A percentile compares a stretch with the other conserved stretches of the same genome.
phyloP scores from a whole-genome alignment of 805 yeast genomes.

The Sungouiella thailandica region DNA sequence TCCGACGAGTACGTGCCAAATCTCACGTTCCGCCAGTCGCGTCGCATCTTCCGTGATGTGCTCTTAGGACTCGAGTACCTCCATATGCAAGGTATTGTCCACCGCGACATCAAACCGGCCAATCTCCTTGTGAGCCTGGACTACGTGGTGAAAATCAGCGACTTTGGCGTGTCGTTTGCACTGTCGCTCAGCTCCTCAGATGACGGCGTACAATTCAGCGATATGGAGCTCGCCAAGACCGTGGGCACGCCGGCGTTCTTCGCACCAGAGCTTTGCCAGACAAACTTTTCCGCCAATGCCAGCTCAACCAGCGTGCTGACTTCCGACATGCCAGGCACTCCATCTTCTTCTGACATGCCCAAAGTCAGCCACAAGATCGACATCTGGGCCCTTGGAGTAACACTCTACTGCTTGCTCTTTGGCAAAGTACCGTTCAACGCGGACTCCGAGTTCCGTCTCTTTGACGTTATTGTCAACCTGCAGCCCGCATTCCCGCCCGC shows the following conservation, averaged over 20 bases:
- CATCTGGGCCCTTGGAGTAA: conserved; percentile 97
- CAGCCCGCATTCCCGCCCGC: conserved; percentile 52
- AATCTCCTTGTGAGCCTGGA: conserved; percentile 69
- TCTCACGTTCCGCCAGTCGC: conserved; percentile 59
- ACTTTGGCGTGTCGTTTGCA: conserved; percentile 92
- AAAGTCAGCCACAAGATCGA: conserved; percentile 80
- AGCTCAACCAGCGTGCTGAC: conserved; percentile 6
- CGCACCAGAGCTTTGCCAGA: conserved; percentile 77
- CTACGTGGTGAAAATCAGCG: conserved; percentile 84
- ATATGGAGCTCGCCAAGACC: conserved; percentile 85
- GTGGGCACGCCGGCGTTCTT: conserved; percentile 98
- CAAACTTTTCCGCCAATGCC: conserved; percentile 33
- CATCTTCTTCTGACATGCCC: conserved; percentile 21
- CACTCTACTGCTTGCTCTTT: conserved; percentile 79
- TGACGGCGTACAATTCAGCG: conserved; percentile 41
- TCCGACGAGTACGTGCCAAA: conserved; percentile 44
- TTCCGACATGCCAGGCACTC: conserved; percentile 15
- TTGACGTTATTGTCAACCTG: conserved; percentile 70
- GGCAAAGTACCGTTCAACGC: conserved; percentile 90
- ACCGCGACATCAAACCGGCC: conserved; percentile 95
- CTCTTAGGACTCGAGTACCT: conserved; percentile 83
- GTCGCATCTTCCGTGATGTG: conserved; percentile 76
- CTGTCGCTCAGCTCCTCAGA: conserved; percentile 39
- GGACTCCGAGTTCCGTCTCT: conserved; percentile 78
- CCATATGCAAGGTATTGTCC: conserved; percentile 87